phyloP scores from a whole-genome alignment of 2,329 filamentous ascomycete species.

The Fusarium nisikadoi region DNA sequence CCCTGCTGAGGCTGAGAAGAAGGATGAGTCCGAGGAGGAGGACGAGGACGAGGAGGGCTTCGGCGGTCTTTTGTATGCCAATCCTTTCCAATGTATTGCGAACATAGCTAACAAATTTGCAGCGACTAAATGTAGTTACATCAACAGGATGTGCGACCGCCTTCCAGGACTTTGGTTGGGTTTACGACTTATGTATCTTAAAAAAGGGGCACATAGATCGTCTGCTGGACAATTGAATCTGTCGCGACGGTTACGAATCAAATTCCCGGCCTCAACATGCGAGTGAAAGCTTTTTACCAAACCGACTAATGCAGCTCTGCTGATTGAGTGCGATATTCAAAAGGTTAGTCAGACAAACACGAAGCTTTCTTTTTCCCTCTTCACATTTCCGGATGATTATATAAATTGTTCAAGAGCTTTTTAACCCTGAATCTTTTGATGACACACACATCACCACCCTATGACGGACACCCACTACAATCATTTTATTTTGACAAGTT shows the following conservation, averaged over 20 bases:
- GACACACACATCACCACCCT: conserved; percentile 66
- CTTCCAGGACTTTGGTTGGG: conserved; percentile 57
- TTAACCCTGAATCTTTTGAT: conserved; percentile 74
- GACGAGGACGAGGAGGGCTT: conserved; percentile 76
- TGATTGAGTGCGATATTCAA: conserved; percentile 17
- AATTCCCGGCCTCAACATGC: conserved; percentile 31
- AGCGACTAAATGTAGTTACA: conserved; percentile 62
- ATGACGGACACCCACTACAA: conserved; percentile 59
- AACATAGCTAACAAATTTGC: conserved; percentile 52
- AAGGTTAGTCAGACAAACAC: conserved; percentile 58
- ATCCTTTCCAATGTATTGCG: neutral
- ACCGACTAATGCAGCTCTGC: conserved; percentile 20
- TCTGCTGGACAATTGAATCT: conserved; percentile 56
- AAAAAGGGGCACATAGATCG: conserved; percentile 59
- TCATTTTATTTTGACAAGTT: conserved; percentile 36
- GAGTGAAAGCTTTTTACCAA: conserved; percentile 41
- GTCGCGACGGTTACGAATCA: conserved; percentile 49
- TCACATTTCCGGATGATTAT: conserved; percentile 63
- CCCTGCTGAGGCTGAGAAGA: conserved; percentile 70
- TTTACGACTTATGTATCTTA: conserved; percentile 57
- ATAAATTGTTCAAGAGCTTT: conserved; percentile 69
- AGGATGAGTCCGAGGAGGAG: conserved; percentile 75
- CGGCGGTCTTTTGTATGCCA: conserved; percentile 79
- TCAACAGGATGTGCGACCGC: conserved; percentile 52
- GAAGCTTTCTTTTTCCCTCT: conserved; percentile 5